Evolutionary conservation across 2,329 filamentous ascomycete genomes (phyloP).

Genomic region (Arachnomyces sp.): DNA sequence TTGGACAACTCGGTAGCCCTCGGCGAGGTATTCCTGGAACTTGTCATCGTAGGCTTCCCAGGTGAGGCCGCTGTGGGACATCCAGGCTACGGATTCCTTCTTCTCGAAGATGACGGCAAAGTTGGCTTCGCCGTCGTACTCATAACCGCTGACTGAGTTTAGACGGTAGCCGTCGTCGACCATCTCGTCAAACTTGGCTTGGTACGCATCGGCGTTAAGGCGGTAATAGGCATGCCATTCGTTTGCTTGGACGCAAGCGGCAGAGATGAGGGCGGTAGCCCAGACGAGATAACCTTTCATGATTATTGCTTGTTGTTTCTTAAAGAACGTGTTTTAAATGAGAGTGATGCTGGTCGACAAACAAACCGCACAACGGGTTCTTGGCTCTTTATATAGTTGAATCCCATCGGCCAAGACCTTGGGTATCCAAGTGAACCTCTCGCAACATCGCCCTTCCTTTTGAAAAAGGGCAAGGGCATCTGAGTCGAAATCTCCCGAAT

Average conservation of each 20-base stretch:
- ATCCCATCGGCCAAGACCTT: too few relatives aligned
- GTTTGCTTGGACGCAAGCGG: slow-evolving; percentile 3
- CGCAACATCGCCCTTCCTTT: too few relatives aligned
- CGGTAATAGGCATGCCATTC: background rate
- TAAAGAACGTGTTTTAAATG: too few relatives aligned
- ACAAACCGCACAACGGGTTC: too few relatives aligned
- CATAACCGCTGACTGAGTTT: slow-evolving; percentile 6
- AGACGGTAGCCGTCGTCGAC: slow-evolving; percentile 6
- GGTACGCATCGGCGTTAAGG: background rate
- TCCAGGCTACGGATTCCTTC: slow-evolving; percentile 2
- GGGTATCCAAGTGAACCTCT: too few relatives aligned
- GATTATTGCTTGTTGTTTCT: too few relatives aligned
- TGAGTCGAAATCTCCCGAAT: too few relatives aligned
- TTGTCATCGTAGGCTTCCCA: slow-evolving; percentile 4
- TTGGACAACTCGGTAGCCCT: slow-evolving; percentile 9
- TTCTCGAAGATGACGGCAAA: slow-evolving; percentile 8
- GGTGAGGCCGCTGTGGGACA: slow-evolving; percentile 3
- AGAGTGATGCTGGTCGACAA: too few relatives aligned
- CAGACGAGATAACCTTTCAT: background rate
- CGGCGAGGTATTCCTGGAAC: slow-evolving; percentile 3
- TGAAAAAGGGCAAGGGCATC: too few relatives aligned
- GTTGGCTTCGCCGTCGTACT: slow-evolving; percentile 1
- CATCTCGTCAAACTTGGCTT: background rate
- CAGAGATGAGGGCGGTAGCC: slow-evolving; percentile 4
- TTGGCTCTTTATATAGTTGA: too few relatives aligned